Percentiles rank a stretch among this genome's conserved stretches.
These are phyloP conservation scores for Phialocephala sp. DNA, from an alignment of 2,329 filamentous ascomycete genomes.

Conservation along the genomic window DNA sequence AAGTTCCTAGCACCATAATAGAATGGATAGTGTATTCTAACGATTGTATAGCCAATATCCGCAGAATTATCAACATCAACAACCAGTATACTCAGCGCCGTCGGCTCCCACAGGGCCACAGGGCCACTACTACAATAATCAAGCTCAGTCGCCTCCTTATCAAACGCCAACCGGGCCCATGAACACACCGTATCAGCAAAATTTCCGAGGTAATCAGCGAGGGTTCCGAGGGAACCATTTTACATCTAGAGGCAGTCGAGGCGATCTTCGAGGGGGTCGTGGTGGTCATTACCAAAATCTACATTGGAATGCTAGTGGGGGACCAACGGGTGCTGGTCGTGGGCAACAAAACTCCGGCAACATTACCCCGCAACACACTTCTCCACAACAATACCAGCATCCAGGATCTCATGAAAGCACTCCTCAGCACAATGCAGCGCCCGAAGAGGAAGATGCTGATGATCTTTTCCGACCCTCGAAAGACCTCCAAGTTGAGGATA, in stretches of 20 bases:
- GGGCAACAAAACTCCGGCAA: constrained; percentile 48
- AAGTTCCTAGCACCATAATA: constrained; percentile 40
- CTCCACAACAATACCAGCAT: constrained; percentile 40
- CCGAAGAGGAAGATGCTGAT: constrained; percentile 55
- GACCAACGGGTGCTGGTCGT: constrained; percentile 57
- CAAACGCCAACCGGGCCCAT: constrained; percentile 60
- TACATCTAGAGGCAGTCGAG: constrained; percentile 48
- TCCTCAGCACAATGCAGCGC: constrained; percentile 43
- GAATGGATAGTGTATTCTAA: constrained; percentile 35
- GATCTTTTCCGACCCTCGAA: constrained; percentile 68
- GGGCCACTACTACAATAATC: constrained; percentile 54
- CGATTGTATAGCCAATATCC: constrained; percentile 62
- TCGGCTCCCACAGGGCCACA: constrained; percentile 58
- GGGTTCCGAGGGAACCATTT: constrained; percentile 67
- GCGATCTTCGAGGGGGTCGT: constrained; percentile 58
- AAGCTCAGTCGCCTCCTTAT: constrained; percentile 54
- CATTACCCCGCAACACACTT: constrained; percentile 42
- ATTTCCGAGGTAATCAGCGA: constrained; percentile 53
- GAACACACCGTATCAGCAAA: constrained; percentile 54
- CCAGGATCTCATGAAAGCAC: constrained; percentile 30
- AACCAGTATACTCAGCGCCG: constrained; percentile 58
- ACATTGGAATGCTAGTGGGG: constrained; percentile 68
- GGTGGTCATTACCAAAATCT: constrained; percentile 66
- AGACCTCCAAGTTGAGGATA: constrained; percentile 69
- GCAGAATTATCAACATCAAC: constrained; percentile 65